Base-by-base conservation (phyloP, 225 moss, liverwort and hornwort species). In the Physcomitrium patens region DNA sequence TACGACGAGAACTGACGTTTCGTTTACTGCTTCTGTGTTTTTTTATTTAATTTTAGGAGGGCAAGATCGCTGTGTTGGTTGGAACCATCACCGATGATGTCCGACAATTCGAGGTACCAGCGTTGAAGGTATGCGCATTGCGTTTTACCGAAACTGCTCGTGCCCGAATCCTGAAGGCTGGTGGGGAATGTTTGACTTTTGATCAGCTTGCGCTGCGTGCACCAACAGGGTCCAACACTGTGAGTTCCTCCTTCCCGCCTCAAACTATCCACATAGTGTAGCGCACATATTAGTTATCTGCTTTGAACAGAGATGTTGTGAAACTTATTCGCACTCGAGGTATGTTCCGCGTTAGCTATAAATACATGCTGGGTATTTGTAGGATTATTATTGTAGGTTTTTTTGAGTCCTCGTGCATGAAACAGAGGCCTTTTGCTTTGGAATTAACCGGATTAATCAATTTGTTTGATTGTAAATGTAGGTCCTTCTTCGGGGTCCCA, bases 181-280 rank as follows among this genome's bases (percentile, higher is more conserved):
- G 94, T 65, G 96, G 94, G 9, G 89, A 94, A 76, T 84, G 88
- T 17, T n/a, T 90, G 67, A 96, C 94, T 10, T 91, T 94, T 12
- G 92, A 96, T 78, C 86, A 96, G 80, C 92, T 96, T 55, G 96
- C 96, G 0, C 65, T 94, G 67, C 86, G 80, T 65, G 96, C 94
- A 15, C 92, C 94, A 5, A 96, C 96, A 13, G 96, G 94, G 67
- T 75, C 91, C 24, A 89, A 90, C 75, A 81, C 84, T 79, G 84
- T 84, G 66, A 77, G 84, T 77, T 57, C 5, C 31, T 37, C 5
- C 7, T 7, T 2, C 31, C 31, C 0, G 7, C 31, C 31, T 0
- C 4, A 37, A 37, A 2, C 7, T 4, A 37, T 24, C 1, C 24
- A 1, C 1, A 24, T 24, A 24, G 24, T 24, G 24, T 24, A 24